A percentile compares a stretch with the other conserved stretches of the same genome.
phyloP scores from a whole-genome alignment of 169 alveolate species.

The Cryptosporidium sp. region DNA sequence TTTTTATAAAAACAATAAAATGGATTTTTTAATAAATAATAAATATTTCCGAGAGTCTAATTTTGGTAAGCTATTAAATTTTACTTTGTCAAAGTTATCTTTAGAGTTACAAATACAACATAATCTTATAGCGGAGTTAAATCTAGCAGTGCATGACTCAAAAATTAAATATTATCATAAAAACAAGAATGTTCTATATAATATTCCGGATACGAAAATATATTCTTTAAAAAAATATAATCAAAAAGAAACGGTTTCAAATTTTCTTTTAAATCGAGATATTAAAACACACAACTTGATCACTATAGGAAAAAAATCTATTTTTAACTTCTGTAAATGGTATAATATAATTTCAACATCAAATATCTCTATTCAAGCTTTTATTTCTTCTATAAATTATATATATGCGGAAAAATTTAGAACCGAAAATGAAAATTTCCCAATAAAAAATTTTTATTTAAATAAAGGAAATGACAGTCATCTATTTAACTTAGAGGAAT shows the following conservation, averaged over 20 bases:
- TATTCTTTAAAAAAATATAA: not conserved
- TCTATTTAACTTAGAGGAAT: not conserved
- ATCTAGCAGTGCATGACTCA: constrained; percentile 17
- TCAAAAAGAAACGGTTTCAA: constrained; percentile 4
- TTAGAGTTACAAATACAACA: constrained; percentile 32
- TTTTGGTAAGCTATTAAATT: not conserved
- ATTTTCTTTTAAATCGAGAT: constrained; percentile 17
- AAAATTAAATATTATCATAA: not conserved
- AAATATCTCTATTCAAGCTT: constrained; percentile 1
- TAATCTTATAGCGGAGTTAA: constrained; percentile 20
- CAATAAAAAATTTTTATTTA: not conserved
- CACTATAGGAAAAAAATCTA: not conserved
- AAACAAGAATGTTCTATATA: not conserved
- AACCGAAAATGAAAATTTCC: not conserved
- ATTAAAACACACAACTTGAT: constrained; percentile 9
- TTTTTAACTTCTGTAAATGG: constrained; percentile 35
- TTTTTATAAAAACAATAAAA: not conserved
- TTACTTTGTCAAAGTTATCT: constrained; percentile 4
- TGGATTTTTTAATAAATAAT: not conserved
- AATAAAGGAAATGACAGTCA: not conserved
- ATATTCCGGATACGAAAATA: not conserved
- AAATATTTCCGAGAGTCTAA: not conserved
- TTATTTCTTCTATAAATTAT: constrained; percentile 19
- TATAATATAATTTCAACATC: constrained; percentile 20
- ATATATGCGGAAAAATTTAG: not conserved